Base-by-base conservation (phyloP, 345 rosid genomes). In the Nephelium lappaceum region DNA sequence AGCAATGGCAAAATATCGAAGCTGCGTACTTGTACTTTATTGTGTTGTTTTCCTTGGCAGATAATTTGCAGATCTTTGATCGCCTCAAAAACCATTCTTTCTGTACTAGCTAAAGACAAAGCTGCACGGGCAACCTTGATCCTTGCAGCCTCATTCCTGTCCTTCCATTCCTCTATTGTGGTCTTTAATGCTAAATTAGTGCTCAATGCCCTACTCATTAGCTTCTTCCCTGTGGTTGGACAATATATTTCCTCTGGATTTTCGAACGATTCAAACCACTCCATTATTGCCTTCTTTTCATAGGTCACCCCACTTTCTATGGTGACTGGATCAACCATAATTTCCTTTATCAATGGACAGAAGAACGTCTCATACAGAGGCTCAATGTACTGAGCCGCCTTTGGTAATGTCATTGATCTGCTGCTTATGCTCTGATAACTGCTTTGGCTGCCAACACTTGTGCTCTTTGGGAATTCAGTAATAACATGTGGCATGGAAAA, bases 241-340 rank as follows among this genome's bases (percentile, higher is more conserved):
- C 98, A 93, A 78, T 72, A 42, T 45, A 89, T 81, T 75, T 88
- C 89, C 36, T 86, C 85, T 0, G 85, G 65, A 74, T 85, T 74
- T 64, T 71, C 74, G 24, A 77, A 91, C 67, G 73, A 82, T 16
- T 85, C 80, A 67, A 95, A 88, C 98, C 97, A 95, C 57, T 88
- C 82, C 18, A 75, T 72, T 67, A 95, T 86, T 75, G 94, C 94
- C 78, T 79, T 75, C 75, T 91, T 87, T 69, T 95, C 98, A 79
- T 83, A 95, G 16, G 98, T 95, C 49, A 88, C 86, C 80, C 97
- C 98, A 63, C 87, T 93, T 79, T 92, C 89, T 47, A 87, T 64
- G 76, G 93, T 92, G 49, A 95, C 98, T 19, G 98, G 98, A 85
- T 95, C 98, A 25, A 88, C 91, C 98, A 95, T 95, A 67, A 93